Evolutionary conservation across 139 green algal species (phyloP).

Genomic region (Tetratostichococcus sp.): DNA sequence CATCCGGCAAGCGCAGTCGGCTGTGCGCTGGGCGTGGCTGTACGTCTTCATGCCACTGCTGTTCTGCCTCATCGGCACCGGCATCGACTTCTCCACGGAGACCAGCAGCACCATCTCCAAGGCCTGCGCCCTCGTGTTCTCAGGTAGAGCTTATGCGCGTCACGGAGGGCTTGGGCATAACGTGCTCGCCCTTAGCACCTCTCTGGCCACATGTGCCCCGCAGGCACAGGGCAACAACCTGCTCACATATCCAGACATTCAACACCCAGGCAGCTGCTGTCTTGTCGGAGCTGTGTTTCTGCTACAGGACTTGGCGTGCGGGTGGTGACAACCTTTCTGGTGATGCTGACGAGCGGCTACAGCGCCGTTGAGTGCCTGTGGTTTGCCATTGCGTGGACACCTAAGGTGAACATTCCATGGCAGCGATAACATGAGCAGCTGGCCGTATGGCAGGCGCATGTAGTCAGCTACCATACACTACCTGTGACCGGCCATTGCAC

Average conservation of each 20-base stretch:
- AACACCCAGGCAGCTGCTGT: background rate
- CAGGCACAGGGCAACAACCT: no score
- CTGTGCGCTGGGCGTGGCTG: constrained; percentile 41
- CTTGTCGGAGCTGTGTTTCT: background rate
- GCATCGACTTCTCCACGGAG: constrained; percentile 54
- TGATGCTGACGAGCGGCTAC: constrained; percentile 46
- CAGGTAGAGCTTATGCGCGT: no score
- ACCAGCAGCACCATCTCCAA: constrained; percentile 39
- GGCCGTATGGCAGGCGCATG: no score
- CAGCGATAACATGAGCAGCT: no score
- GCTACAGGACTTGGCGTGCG: constrained; percentile 48
- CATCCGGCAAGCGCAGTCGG: constrained; percentile 12
- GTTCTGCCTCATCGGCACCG: constrained; percentile 75
- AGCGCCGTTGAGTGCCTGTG: constrained; percentile 66
- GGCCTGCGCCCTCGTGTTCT: constrained; percentile 49
- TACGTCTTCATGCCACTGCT: constrained; percentile 69
- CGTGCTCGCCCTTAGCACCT: no score
- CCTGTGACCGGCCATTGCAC: no score
- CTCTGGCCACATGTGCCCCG: no score
- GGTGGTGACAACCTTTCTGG: constrained; percentile 40
- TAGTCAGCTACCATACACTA: no score
- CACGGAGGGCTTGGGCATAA: no score
- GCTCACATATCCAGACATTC: constrained; percentile 8
- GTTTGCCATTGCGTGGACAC: constrained; percentile 71
- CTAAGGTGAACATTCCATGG: constrained; percentile 55